Conservation (phyloP, 1,139 yeast genomes). For the Debaryomycetaceae sp. region DNA sequence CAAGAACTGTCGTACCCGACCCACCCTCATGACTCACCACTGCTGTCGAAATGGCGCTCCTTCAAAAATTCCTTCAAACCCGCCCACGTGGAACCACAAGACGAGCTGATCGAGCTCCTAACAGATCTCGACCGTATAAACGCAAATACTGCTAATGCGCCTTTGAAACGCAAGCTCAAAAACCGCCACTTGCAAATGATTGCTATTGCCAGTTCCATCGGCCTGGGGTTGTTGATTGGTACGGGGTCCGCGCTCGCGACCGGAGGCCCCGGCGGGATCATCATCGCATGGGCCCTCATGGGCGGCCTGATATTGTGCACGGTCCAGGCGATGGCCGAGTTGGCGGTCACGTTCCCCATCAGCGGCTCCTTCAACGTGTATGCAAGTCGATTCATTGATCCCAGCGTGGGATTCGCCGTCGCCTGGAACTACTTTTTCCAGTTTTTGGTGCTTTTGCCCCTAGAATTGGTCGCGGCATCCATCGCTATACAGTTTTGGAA, state of each 20-base stretch:
- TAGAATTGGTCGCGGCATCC: conserved; percentile 23
- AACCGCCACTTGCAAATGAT: conserved; percentile 17
- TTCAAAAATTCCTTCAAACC: conserved; percentile 32
- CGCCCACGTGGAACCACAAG: conserved; percentile 11
- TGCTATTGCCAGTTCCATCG: conserved; percentile 23
- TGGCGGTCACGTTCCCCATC: conserved; percentile 23
- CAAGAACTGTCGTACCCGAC: too few relatives aligned
- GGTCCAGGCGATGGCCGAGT: conserved; percentile 26
- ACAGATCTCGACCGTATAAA: conserved; percentile 15
- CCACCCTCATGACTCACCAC: conserved; percentile 1
- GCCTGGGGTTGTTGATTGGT: conserved; percentile 19
- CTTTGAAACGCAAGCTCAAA: conserved; percentile 14
- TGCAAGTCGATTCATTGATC: conserved; percentile 23
- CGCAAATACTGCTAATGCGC: conserved; percentile 11
- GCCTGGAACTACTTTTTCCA: conserved; percentile 24
- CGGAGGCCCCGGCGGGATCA: conserved; percentile 62
- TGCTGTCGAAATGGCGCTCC: conserved; percentile 20
- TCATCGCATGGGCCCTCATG: conserved; percentile 23
- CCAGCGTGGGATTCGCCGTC: conserved; percentile 24
- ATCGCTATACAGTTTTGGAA: conserved; percentile 23
- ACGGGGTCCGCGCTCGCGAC: conserved; percentile 13
- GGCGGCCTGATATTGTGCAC: conserved; percentile 20
- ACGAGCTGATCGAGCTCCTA: conserved; percentile 10
- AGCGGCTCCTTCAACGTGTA: conserved; percentile 23
- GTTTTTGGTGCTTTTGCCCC: conserved; percentile 17